A percentile compares a stretch with the other conserved stretches of the same genome.
Conservation (phyloP, 352 stramenopile species). For the Hyaloperonospora arabidopsidis region DNA sequence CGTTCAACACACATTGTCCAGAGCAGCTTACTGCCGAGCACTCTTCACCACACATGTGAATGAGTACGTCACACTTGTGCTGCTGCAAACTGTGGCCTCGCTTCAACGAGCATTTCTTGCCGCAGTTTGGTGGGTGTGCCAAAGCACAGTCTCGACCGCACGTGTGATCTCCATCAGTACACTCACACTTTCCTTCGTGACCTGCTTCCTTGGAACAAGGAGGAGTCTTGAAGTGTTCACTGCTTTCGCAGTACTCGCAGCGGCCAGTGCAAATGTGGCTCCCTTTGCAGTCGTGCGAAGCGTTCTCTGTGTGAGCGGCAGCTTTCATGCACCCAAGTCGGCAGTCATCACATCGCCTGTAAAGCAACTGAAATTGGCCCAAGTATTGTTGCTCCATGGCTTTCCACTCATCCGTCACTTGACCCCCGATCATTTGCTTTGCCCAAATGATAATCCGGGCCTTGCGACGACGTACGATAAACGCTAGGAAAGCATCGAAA, state of each 20-base stretch:
- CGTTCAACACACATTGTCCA: constrained; percentile 41
- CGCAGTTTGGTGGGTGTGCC: constrained; percentile 43
- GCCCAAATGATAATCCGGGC: constrained; percentile 39
- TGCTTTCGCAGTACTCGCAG: constrained; percentile 47
- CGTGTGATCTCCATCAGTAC: constrained; percentile 51
- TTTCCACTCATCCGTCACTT: constrained; percentile 41
- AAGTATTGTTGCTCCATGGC: constrained; percentile 40
- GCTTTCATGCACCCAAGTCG: constrained; percentile 60
- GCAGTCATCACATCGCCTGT: constrained; percentile 46
- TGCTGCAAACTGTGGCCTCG: constrained; percentile 34
- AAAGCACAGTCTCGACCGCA: constrained; percentile 42
- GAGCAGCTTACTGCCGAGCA: constrained; percentile 41
- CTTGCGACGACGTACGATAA: constrained; percentile 50
- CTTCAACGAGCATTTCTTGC: constrained; percentile 36
- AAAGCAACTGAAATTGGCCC: constrained; percentile 36
- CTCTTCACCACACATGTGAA: constrained; percentile 48
- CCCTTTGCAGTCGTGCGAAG: constrained; percentile 42
- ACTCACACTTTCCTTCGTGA: constrained; percentile 64
- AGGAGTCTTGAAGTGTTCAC: constrained; percentile 24
- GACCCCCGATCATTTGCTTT: constrained; percentile 31
- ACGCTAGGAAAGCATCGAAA: constrained; percentile 57
- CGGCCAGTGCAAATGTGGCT: constrained; percentile 36
- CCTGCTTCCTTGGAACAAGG: constrained; percentile 46
- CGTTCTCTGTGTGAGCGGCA: constrained; percentile 25
- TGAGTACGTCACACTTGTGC: constrained; percentile 46